Evolutionary conservation across 2,329 filamentous ascomycete genomes (phyloP), one percentile per base, ranked within the genome.

Genomic region (Erysiphe neolycopersici): DNA sequence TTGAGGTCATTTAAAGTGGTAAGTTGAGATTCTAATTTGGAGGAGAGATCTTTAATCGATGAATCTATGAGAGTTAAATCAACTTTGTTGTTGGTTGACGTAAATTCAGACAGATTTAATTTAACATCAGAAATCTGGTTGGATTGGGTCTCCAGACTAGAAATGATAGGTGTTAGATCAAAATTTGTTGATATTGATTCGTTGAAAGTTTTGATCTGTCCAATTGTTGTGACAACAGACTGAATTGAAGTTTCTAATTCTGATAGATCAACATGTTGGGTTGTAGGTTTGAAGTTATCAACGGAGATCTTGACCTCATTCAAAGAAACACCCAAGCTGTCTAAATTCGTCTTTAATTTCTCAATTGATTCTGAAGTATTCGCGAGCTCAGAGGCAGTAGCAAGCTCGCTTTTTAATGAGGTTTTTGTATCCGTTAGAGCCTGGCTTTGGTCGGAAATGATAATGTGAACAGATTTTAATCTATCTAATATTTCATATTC

Each of bases 221-320:
- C 44, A n/a, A 50, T 44, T 11, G 45, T 41, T 2, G 45, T 41
- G 4, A 39, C 26, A 1, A 50, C 13, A 12, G 48, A 45, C 26
- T 47, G 44, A 11, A 49, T 32, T 3, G 47, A 47, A 9, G 46
- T 37, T 42, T 51, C 47, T 6, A 51, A 37, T 22, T 44, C 38
- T 12, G 48, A 45, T 1, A 51, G 37, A 43, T 52, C 48, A 33
- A 47, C 39, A 26, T 48, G 42, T 39, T 49, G 45, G 6, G 47
- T 31, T 19, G 41, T 19, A 36, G 49, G 43, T 33, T 47, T 47
- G 37, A 47, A 46, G 12, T 44, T 36, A 2, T 17, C n/a, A 18
- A 44, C 19, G n/a, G 35, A n/a, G 14, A 12, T 33, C 4, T 29
- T 16, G 33, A 47, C 41, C n/a, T 32, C 19, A 18, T 40, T 40